Conservation (phyloP, 768 basidiomycete genomes). For the Mycena haematopus region DNA sequence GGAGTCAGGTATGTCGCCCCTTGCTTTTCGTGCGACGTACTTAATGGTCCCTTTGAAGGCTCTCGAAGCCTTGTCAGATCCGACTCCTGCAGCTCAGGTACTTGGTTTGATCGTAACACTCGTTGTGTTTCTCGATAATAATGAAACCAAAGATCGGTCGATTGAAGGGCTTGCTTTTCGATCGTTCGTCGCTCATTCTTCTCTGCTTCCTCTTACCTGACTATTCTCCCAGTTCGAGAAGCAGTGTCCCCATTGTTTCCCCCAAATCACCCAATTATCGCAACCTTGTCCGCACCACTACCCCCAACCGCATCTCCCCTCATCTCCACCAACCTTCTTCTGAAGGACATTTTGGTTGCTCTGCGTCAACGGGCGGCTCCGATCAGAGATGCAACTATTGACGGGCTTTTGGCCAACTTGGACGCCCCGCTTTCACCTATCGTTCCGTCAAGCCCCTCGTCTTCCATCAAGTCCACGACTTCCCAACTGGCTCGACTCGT, state of each 20-base stretch:
- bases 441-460: constrained; percentile 29
- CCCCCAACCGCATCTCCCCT: constrained; percentile 75
- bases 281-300: constrained; percentile 60
- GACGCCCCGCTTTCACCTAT: constrained; percentile 39
- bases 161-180: constrained; percentile 43
- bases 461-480: constrained; percentile 29
- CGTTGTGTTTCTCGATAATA: too few species aligned
- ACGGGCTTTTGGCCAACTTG: constrained; percentile 44
- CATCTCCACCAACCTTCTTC: constrained; percentile 57
- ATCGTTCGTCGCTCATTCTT: constrained; percentile 16
- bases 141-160: constrained; percentile 46
- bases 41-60: constrained; percentile 47
- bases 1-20: constrained; percentile 68
- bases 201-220: constrained; percentile 46
- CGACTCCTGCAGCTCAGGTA: constrained; percentile 59
- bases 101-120: too few species aligned
- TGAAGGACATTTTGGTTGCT: constrained; percentile 58
- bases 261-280: constrained; percentile 53
- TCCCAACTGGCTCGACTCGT: constrained; percentile 53
- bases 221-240: constrained; percentile 53
- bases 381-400: constrained; percentile 61
- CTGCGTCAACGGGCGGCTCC: constrained; percentile 73
- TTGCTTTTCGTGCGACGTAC: constrained; percentile 1
- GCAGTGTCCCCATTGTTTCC: constrained; percentile 65
- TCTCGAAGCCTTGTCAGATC: constrained; percentile 57